phyloP scores from a whole-genome alignment of 495 filamentous ascomycete genomes.

The Neurospora sublineolata region DNA sequence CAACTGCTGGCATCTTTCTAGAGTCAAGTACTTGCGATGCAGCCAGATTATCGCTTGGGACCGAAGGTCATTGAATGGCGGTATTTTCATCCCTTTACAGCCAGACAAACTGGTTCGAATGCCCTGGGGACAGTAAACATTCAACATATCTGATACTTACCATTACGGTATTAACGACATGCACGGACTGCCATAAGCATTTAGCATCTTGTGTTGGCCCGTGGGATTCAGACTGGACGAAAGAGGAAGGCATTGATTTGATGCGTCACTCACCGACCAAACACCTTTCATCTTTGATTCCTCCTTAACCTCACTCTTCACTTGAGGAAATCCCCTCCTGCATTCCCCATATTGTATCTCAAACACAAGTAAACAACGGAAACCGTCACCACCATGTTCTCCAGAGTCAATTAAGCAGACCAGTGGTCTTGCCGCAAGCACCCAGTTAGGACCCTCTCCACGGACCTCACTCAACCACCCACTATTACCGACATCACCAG shows the following conservation, averaged over 20 bases:
- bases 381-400: not conserved
- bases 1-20: not conserved
- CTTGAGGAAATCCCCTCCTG: not conserved
- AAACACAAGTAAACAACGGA: not conserved
- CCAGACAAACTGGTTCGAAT: not conserved
- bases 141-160: not conserved
- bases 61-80: not conserved
- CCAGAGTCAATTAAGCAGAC: conserved; percentile 1
- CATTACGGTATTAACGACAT: not conserved
- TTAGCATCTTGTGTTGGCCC: not conserved
- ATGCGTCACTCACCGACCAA: not conserved
- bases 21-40: not conserved
- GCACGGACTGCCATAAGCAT: not conserved
- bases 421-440: not conserved
- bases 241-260: not conserved
- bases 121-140: not conserved
- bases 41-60: not conserved
- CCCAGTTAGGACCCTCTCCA: not conserved
- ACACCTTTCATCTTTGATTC: not conserved
- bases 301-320: not conserved
- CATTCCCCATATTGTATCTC: not conserved
- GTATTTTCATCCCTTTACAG: not conserved
- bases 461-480: not conserved
- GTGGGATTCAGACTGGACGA: not conserved
- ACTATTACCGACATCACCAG: not conserved